A percentile compares a stretch with the other conserved stretches of the same genome.
Evolutionary conservation across 2,329 filamentous ascomycete species (phyloP).

Genomic region (Arthroderma sp.): DNA sequence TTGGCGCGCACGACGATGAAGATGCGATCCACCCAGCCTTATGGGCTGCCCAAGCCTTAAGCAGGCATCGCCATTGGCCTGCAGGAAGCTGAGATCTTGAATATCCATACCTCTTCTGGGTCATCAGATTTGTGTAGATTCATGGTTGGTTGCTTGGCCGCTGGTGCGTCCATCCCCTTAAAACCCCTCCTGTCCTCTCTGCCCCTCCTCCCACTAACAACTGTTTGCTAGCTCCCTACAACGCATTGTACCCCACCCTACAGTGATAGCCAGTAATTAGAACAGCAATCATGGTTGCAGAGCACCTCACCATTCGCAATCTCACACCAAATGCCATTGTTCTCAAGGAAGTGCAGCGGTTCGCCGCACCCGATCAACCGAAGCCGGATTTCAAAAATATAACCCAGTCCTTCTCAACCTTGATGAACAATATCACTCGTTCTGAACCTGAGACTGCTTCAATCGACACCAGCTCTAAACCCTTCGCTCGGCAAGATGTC

Average conservation of each 20-base stretch:
- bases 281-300: slow-evolving; percentile 7
- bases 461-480: slow-evolving; percentile 39
- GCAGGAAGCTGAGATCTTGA: no score
- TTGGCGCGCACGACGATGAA: no score
- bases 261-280: neutral
- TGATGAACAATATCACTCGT: slow-evolving; percentile 25
- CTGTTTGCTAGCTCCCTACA: no score
- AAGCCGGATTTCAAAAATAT: slow-evolving; percentile 27
- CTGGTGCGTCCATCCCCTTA: no score
- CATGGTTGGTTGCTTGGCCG: no score
- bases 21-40: no score
- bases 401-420: slow-evolving; percentile 35
- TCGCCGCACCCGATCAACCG: slow-evolving; percentile 41
- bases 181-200: no score
- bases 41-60: no score
- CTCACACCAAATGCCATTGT: slow-evolving; percentile 60
- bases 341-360: slow-evolving; percentile 61
- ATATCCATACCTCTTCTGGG: no score
- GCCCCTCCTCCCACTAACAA: no score
- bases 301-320: slow-evolving; percentile 61
- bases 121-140: no score
- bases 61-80: no score
- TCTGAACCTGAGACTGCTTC: slow-evolving; percentile 34
- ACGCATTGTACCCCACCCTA: neutral
- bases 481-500: slow-evolving; percentile 49